Base-by-base conservation (phyloP, 345 rosid genomes). In the Camelina neglecta region DNA sequence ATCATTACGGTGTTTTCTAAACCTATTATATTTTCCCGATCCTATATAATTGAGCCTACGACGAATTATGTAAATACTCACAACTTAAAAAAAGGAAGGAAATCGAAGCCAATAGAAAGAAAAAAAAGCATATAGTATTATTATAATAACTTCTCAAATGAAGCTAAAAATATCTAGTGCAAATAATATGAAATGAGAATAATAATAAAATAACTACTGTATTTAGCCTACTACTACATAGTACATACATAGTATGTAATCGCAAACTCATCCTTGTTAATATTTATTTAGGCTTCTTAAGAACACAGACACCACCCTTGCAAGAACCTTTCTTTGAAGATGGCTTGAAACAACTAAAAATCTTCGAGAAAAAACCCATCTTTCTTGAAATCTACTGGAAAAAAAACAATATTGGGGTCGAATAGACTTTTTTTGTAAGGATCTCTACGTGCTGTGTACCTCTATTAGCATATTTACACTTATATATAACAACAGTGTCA, bases 291-390 rank as follows among this genome's bases (percentile, higher is more conserved):
- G 58, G 58, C 35, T 54, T 54, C 16, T 24, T 54, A 54, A 54
- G 16, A 24, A 24, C 35, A 24, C 16, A 24, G 0, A 24, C 16
- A 54, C 35, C 59, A 54, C 59, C 59, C 8, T 24, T 12, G 35
- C 59, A 54, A 24, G 59, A 54, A 24, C 59, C 59, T 12, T 24
- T 54, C 6, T 54, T 54, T 5, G 59, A 54, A 24, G 59, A 54
- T 54, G 59, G 59, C 35, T 54, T 47, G 59, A 54, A 54, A 54
- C 59, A 54, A 24, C 59, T 24, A 24, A 54, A 54, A 54, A 54
- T n/a, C 35, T 54, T 54, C 3, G 33, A 23, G 33, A 54, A 54
- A 11, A 54, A 54, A 23, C 58, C 58, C 58, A 54, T 54, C 58
- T 24, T 23, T 54, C 58, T 54, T 54, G 4, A 21, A 54, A 21